These are phyloP conservation scores for Hylodesmum podocarpum DNA, from an alignment of 306 rosid genomes.

Conservation along the genomic window DNA sequence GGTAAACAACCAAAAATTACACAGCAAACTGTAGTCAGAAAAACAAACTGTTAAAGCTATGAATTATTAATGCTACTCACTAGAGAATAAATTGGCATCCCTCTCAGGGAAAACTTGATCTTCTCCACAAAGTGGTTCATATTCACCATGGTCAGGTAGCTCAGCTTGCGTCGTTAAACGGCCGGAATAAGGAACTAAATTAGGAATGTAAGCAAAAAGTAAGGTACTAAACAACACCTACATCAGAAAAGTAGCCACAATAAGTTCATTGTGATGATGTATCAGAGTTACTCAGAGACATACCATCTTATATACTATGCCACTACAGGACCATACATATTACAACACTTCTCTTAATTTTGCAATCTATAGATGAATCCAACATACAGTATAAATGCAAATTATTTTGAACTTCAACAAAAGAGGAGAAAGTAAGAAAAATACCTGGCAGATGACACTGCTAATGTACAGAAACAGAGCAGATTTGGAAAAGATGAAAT, in stretches of 20 bases:
- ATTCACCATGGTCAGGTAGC: slow-evolving; percentile 54
- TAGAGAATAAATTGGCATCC: slow-evolving; percentile 54
- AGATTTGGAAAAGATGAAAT: slow-evolving; percentile 53
- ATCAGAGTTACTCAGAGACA: not conserved
- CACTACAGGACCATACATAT: not conserved
- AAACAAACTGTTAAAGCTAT: not conserved
- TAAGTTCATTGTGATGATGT: not conserved
- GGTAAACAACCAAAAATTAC: not conserved
- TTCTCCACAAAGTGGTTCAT: slow-evolving; percentile 64
- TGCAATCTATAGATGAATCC: not conserved
- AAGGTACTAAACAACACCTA: slow-evolving; percentile 75
- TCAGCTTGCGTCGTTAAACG: slow-evolving; percentile 45
- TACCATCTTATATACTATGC: not conserved
- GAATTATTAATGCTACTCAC: slow-evolving; percentile 45
- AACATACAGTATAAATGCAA: not conserved
- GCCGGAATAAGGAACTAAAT: slow-evolving; percentile 69
- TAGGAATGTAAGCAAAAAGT: slow-evolving; percentile 64
- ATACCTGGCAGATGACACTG: slow-evolving; percentile 62
- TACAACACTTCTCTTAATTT: not conserved
- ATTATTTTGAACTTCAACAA: not conserved
- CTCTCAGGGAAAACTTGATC: slow-evolving; percentile 81
- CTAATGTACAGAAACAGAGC: slow-evolving; percentile 51
- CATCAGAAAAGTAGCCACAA: slow-evolving; percentile 29
- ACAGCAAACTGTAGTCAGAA: too few relatives aligned
- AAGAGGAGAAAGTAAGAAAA: not conserved